phyloP scores from a whole-genome alignment of 495 filamentous ascomycete species.

The Staphylotrichum longicolle region DNA sequence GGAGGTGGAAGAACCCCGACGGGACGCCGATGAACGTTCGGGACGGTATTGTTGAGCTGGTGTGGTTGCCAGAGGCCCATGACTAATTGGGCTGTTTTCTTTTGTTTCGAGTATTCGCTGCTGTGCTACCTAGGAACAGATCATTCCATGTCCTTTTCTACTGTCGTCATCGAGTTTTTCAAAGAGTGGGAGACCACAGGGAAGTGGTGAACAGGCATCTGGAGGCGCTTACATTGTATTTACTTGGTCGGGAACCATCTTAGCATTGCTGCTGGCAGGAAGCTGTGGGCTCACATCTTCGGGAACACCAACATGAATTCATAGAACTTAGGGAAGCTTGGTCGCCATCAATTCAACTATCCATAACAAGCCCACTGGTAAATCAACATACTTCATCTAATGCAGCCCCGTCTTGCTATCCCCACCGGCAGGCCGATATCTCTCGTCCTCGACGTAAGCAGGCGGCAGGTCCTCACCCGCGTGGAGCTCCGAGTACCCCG shows the following conservation, averaged over 20 bases:
- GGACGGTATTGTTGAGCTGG: slow-evolving; percentile 52
- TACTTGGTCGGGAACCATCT: too few species aligned
- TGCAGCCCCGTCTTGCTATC: slow-evolving; percentile 23
- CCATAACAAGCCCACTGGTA: not conserved
- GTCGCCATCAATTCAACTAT: too few species aligned
- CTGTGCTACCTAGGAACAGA: too few species aligned
- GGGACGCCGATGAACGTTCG: slow-evolving; percentile 45
- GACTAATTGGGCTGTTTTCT: not conserved
- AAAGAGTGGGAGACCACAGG: too few species aligned
- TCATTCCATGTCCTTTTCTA: too few species aligned
- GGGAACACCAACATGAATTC: too few species aligned
- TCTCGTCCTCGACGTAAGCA: slow-evolving; percentile 28
- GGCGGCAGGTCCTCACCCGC: slow-evolving; percentile 24
- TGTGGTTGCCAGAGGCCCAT: slow-evolving; percentile 42
- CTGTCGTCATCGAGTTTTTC: not conserved
- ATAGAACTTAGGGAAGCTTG: not conserved
- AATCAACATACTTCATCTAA: not conserved
- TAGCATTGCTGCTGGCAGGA: too few species aligned
- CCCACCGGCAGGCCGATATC: slow-evolving; percentile 4
- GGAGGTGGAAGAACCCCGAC: slow-evolving; percentile 47
- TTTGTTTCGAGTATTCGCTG: slow-evolving; percentile 2
- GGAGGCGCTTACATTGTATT: too few species aligned
- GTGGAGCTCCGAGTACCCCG: slow-evolving; percentile 17
- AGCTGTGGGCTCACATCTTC: too few species aligned
- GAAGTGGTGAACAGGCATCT: too few species aligned